A percentile compares a stretch with the other conserved stretches of the same genome.
phyloP scores from a whole-genome alignment of 2,329 filamentous ascomycete species.

The Leptographium galeiforme region DNA sequence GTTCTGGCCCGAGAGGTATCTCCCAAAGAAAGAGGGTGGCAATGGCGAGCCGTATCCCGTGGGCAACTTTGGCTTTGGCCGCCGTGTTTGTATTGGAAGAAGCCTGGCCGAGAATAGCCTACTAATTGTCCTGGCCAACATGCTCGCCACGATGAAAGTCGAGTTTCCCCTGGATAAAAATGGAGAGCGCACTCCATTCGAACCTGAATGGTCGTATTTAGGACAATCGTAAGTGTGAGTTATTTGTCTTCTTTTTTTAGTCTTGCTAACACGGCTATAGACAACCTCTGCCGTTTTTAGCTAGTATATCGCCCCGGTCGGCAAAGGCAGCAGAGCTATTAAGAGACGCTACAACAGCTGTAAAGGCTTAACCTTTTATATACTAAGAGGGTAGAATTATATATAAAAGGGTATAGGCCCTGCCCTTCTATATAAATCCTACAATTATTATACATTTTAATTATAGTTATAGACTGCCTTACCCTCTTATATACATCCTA shows the following conservation, averaged over 20 bases:
- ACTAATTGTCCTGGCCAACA: slow-evolving; percentile 30
- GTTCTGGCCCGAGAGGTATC: slow-evolving; percentile 29
- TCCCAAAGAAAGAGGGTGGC: slow-evolving; percentile 14
- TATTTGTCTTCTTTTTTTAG: too few relatives aligned
- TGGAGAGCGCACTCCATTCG: slow-evolving; percentile 21
- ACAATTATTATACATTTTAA: too few relatives aligned
- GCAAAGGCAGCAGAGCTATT: not conserved
- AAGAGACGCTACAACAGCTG: not conserved
- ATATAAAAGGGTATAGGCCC: not conserved
- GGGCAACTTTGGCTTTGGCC: slow-evolving; percentile 36
- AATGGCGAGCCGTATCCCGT: slow-evolving; percentile 36
- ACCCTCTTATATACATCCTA: too few relatives aligned
- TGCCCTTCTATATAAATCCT: too few relatives aligned
- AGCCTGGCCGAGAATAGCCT: slow-evolving; percentile 36
- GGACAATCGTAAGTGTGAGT: not conserved
- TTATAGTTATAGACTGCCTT: too few relatives aligned
- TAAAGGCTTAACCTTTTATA: not conserved
- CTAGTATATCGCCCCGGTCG: not conserved
- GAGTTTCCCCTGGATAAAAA: slow-evolving; percentile 10
- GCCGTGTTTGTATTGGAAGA: slow-evolving; percentile 43
- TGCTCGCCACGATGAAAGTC: slow-evolving; percentile 32
- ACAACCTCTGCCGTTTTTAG: not conserved
- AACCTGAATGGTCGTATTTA: slow-evolving; percentile 16
- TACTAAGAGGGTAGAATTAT: too few relatives aligned
- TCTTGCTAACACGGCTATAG: not conserved